These are phyloP conservation scores for Marasmius sp. DNA, from an alignment of 1,284 basidiomycete genomes.

Conservation along the genomic window DNA sequence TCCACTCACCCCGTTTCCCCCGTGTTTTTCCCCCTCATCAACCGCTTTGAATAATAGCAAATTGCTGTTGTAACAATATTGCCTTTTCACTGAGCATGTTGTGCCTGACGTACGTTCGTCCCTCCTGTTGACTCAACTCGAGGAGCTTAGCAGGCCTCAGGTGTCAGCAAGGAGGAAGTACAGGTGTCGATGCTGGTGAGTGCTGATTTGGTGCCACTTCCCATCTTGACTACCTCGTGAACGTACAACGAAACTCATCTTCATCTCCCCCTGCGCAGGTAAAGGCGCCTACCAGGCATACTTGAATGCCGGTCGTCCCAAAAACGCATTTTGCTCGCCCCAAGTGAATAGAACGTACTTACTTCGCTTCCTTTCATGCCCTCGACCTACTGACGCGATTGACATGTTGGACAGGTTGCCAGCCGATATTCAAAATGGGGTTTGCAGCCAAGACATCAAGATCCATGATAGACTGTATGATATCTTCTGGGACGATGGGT, in stretches of 20 bases:
- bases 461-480: conserved; percentile 21
- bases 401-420: conserved; percentile 14
- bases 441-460: conserved; percentile 21
- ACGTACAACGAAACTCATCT: background rate
- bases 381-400: background rate
- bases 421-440: conserved; percentile 16
- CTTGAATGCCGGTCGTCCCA: background rate
- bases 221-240: background rate
- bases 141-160: conserved; percentile 1
- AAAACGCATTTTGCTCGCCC: conserved; percentile 14
- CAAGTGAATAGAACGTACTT: conserved; percentile 22
- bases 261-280: background rate
- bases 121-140: background rate
- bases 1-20: background rate
- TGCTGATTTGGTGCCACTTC: background rate
- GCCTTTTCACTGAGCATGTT: conserved; percentile 31
- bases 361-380: background rate
- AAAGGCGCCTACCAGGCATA: conserved; percentile 11
- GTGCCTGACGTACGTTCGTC: conserved; percentile 26
- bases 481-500: conserved; percentile 19
- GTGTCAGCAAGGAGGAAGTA: conserved; percentile 21
- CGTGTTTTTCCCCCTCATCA: background rate
- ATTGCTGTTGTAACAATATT: conserved; percentile 30
- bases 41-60: conserved; percentile 10
- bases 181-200: conserved; percentile 8